Evolutionary conservation across 345 rosid genomes (phyloP), one percentile per base, ranked within the genome.

Genomic region (Nasturtium officinale): DNA sequence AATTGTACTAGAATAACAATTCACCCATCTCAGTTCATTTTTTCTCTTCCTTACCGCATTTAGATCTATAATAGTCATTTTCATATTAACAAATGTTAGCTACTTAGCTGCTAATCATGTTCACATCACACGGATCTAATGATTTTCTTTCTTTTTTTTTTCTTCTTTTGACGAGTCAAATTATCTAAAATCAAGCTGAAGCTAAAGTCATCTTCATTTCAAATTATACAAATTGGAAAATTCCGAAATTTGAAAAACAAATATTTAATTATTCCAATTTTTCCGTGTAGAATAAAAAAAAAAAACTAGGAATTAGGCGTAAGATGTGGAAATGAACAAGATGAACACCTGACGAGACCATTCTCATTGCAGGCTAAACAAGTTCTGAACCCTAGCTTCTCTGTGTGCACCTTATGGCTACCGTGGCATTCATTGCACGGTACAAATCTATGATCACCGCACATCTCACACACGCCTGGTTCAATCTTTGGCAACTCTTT

Each of bases 281-380:
- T 17, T 16, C 12, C 57, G 35, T 46, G 47, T 38, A 51, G 26
- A 58, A n/a, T 58, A 60, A 6, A 53, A 18, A 16, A 26, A 4
- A 23, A 23, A 42, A 59, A 4, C 78, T 68, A 75, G 29, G 57
- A 69, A 62, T 68, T 52, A 82, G 69, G 64, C 9, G 60, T 8
- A 5, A 57, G 61, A 11, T 82, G 77, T 3, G 84, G 78, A 67
- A 62, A 86, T 29, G 85, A 82, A 76, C 98, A 91, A 72, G 91
- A 84, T 8, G 85, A 82, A 88, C 99, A 95, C 89, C 96, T 86
- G 78, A 86, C 69, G 45, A 95, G 82, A 51, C 99, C 99, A 75
- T 95, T 88, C 86, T 87, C 96, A 48, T 95, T 95, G 76, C 99
- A 95, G 26, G 40, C 63, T 26, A 78, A 67, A 57, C 99, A 95